A percentile compares a stretch with the other conserved stretches of the same genome.
These are phyloP conservation scores for Penicillium paradoxum DNA, from an alignment of 495 filamentous ascomycete genomes.

Conservation along the genomic window DNA sequence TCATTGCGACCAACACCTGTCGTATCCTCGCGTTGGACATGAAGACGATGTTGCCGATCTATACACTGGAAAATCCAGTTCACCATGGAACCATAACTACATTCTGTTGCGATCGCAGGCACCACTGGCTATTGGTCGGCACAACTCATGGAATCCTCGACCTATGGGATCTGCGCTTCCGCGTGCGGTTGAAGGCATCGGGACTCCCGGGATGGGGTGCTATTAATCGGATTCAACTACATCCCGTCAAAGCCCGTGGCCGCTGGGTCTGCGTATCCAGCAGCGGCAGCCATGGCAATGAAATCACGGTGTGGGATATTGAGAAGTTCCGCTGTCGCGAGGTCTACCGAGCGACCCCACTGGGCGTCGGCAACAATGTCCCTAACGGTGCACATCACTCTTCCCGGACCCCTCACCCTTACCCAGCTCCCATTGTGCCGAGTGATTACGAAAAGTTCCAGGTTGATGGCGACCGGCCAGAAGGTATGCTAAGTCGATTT, in stretches of 20 bases:
- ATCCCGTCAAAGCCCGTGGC: conserved; percentile 70
- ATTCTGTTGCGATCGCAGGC: conserved; percentile 79
- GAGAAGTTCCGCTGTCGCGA: conserved; percentile 87
- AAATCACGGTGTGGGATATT: conserved; percentile 93
- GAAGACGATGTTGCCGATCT: conserved; percentile 78
- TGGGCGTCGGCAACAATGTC: conserved; percentile 10
- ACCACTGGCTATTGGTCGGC: conserved; percentile 85
- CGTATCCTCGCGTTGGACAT: conserved; percentile 81
- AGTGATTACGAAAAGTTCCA: conserved; percentile 82
- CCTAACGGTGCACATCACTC: conserved; percentile 17
- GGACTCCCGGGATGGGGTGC: conserved; percentile 74
- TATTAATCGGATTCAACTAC: conserved; percentile 74
- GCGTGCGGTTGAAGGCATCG: conserved; percentile 81
- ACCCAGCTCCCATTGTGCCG: conserved; percentile 42
- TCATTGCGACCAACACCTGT: conserved; percentile 83
- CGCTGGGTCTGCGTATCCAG: conserved; percentile 83
- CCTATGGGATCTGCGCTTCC: conserved; percentile 95
- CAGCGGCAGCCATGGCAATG: conserved; percentile 77
- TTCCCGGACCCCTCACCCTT: conserved; percentile 37
- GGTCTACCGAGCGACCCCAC: conserved; percentile 64
- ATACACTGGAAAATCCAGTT: conserved; percentile 78
- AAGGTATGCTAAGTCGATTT: conserved; percentile 85
- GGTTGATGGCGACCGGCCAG: conserved; percentile 82
- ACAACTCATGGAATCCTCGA: conserved; percentile 91
- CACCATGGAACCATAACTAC: conserved; percentile 92